Evolutionary conservation across 2,329 filamentous ascomycete species (phyloP).

Genomic region (Aureobasidium sp.): DNA sequence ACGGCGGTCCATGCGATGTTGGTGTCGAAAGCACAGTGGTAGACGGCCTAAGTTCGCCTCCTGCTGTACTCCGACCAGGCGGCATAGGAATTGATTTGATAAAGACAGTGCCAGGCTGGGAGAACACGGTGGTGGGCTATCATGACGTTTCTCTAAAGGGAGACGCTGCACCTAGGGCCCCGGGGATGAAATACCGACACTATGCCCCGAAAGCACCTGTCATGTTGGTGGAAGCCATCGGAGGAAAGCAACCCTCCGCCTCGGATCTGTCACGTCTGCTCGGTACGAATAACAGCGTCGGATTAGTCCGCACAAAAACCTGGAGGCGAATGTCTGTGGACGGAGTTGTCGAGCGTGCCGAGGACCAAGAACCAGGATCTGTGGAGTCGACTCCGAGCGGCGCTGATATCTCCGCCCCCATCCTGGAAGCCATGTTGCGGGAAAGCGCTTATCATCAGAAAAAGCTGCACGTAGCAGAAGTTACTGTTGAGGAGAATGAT

Average conservation of each 20-base stretch:
- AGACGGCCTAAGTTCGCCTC: conserved; percentile 76
- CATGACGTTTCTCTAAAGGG: conserved; percentile 61
- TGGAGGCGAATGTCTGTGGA: conserved; percentile 25
- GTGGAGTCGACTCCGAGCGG: not conserved
- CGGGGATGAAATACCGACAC: conserved; percentile 98
- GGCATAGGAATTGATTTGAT: conserved; percentile 80
- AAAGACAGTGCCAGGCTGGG: conserved; percentile 70
- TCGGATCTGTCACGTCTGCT: conserved; percentile 27
- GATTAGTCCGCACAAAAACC: conserved; percentile 33
- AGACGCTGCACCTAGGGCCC: conserved; percentile 66
- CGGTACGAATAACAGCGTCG: conserved; percentile 27
- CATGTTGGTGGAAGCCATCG: conserved; percentile 64
- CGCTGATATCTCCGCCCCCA: not conserved
- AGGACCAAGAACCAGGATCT: conserved; percentile 16
- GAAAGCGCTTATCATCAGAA: conserved; percentile 3
- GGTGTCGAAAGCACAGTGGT: conserved; percentile 97
- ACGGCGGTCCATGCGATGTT: conserved; percentile 78
- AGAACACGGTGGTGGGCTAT: conserved; percentile 68
- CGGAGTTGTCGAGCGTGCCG: conserved; percentile 22
- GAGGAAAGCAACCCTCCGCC: conserved; percentile 20
- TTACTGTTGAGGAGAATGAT: not conserved
- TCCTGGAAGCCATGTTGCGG: not conserved
- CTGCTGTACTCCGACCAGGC: conserved; percentile 76
- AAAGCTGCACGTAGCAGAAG: not conserved
- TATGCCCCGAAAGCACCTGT: conserved; percentile 89